Percentiles rank a stretch among this genome's conserved stretches.
Conservation (phyloP, 352 stramenopile genomes). For the Phytophthora sp. region DNA sequence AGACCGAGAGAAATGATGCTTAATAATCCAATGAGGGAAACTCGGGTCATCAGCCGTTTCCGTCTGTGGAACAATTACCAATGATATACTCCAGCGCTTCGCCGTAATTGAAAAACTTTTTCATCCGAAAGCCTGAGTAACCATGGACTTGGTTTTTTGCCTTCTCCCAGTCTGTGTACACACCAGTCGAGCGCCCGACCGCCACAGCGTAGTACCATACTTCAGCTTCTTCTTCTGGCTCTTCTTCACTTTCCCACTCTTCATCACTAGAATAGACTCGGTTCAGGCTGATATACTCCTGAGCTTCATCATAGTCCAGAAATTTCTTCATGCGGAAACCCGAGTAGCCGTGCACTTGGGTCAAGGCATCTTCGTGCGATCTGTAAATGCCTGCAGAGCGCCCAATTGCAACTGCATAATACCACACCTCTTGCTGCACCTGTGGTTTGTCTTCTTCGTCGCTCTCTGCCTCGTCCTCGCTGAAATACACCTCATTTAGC, state of each 20-base stretch:
- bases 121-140: conserved; percentile 47
- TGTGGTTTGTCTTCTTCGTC: neutral
- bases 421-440: conserved; percentile 1
- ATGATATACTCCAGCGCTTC: conserved; percentile 45
- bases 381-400: conserved; percentile 51
- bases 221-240: neutral
- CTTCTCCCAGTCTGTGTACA: conserved; percentile 54
- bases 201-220: conserved; percentile 61
- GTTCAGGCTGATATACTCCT: conserved; percentile 18
- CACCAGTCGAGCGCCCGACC: conserved; percentile 43
- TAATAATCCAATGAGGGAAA: too few species aligned
- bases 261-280: conserved; percentile 12
- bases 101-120: conserved; percentile 56
- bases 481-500: neutral
- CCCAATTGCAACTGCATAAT: conserved; percentile 60
- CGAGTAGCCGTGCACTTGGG: conserved; percentile 55
- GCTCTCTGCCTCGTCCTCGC: neutral
- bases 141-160: conserved; percentile 49
- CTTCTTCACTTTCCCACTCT: neutral
- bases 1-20: too few species aligned
- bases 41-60: too few species aligned
- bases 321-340: conserved; percentile 71
- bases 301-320: conserved; percentile 41
- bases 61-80: neutral
- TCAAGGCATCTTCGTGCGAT: conserved; percentile 1